Percentiles rank a stretch among this genome's conserved stretches.
Conservation (phyloP, 2,329 filamentous ascomycete genomes). For the Colletotrichum orchidophilum region DNA sequence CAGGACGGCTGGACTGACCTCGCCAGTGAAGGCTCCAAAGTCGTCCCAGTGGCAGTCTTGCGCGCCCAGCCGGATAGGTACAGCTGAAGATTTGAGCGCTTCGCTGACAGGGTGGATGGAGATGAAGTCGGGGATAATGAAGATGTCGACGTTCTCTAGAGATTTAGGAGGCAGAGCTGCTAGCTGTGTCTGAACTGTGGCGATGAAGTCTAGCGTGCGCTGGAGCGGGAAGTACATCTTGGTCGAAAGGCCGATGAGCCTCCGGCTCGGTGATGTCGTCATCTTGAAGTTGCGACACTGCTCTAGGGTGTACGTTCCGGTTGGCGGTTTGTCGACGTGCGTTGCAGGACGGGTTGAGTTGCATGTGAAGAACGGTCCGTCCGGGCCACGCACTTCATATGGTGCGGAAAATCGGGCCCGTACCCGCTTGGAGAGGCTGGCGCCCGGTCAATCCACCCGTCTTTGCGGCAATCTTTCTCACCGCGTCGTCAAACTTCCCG, state of each 20-base stretch:
- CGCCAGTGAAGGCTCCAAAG: constrained; percentile 79
- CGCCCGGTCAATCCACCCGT: neutral
- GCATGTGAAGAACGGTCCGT: neutral
- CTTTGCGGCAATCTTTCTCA: neutral
- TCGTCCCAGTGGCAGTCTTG: constrained; percentile 80
- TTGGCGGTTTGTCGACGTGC: neutral
- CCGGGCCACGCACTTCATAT: neutral
- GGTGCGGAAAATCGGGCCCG: constrained; percentile 7
- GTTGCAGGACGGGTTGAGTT: neutral
- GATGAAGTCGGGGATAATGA: constrained; percentile 82
- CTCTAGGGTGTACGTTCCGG: neutral
- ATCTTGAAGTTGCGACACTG: neutral
- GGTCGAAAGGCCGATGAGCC: constrained; percentile 76
- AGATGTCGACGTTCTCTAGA: constrained; percentile 65
- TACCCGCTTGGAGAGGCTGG: neutral
- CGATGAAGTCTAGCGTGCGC: constrained; percentile 67
- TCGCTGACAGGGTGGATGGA: constrained; percentile 65
- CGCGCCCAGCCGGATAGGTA: constrained; percentile 70
- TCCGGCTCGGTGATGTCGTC: constrained; percentile 48
- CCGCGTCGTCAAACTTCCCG: neutral
- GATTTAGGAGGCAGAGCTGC: constrained; percentile 46
- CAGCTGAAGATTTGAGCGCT: constrained; percentile 53
- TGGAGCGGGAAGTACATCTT: constrained; percentile 83
- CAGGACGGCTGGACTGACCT: constrained; percentile 76
- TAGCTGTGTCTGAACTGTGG: constrained; percentile 56